Percentiles rank a stretch among this genome's conserved stretches.
These are phyloP conservation scores for Yamadazyma atlantica DNA, from an alignment of 1,139 yeast species.

Conservation along the genomic window DNA sequence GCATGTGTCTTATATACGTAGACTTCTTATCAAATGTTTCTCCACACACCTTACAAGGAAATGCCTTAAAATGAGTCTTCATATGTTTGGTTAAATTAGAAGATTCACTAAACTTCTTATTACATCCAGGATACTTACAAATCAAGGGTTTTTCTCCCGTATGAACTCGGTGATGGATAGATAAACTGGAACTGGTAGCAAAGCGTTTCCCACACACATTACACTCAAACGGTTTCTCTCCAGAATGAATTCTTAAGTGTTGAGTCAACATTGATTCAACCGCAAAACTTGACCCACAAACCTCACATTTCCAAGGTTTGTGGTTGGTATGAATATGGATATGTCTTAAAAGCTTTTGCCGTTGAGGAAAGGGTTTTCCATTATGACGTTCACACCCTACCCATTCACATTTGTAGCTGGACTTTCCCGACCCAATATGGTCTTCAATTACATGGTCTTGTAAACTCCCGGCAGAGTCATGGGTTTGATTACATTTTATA, in stretches of 20 bases:
- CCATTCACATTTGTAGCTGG: slow-evolving; percentile 76
- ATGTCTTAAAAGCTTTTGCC: slow-evolving; percentile 85
- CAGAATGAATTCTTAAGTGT: slow-evolving; percentile 86
- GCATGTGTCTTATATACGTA: slow-evolving; percentile 41
- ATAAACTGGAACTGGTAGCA: slow-evolving; percentile 54
- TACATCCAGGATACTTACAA: slow-evolving; percentile 81
- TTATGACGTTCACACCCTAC: slow-evolving; percentile 66
- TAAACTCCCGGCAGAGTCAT: slow-evolving; percentile 55
- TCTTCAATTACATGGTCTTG: slow-evolving; percentile 65
- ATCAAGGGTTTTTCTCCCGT: slow-evolving; percentile 73
- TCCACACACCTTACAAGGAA: slow-evolving; percentile 52
- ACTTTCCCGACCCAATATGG: slow-evolving; percentile 76
- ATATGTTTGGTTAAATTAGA: slow-evolving; percentile 87
- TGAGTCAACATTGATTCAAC: slow-evolving; percentile 64
- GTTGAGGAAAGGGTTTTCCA: slow-evolving; percentile 66
- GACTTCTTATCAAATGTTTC: slow-evolving; percentile 49
- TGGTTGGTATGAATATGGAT: slow-evolving; percentile 84
- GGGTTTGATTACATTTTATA: slow-evolving; percentile 48
- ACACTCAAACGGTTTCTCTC: slow-evolving; percentile 63
- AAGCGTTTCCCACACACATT: slow-evolving; percentile 48
- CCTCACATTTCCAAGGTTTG: slow-evolving; percentile 69
- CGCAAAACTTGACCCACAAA: slow-evolving; percentile 71
- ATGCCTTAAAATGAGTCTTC: slow-evolving; percentile 58
- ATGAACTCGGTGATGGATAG: slow-evolving; percentile 55
- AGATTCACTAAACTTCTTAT: slow-evolving; percentile 82